Evolutionary conservation across 495 filamentous ascomycete species (phyloP), one percentile per base, ranked within the genome.

Genomic region (Penicillium atrosanguineum): DNA sequence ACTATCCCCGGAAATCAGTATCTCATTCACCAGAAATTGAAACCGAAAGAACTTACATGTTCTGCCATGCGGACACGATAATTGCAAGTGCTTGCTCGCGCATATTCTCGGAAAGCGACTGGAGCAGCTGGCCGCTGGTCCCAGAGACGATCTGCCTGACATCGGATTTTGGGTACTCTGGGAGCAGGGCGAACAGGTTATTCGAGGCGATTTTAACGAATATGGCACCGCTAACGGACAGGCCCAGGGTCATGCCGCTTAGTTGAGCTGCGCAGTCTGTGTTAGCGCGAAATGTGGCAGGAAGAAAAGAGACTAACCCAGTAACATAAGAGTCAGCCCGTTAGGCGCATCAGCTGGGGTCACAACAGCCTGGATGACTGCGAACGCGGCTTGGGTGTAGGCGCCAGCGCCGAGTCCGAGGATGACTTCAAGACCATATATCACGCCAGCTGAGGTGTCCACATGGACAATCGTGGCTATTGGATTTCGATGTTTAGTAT

Each of bases 351-450:
- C 26, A 7, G 26, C 26, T 7, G 26, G 26, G 26, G 4, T 12
- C 11, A 39, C 37, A 39, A 39, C 74, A 12, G 77, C 75, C 53
- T 81, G 76, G 3, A 75, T 75, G 20, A 87, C 77, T 0, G 76
- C 69, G 60, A 77, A 83, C 6, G 65, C 69, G 2, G 76, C 70
- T 62, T 85, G 81, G 6, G 72, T 62, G 47, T 70, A 79, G 4
- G 68, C 50, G 9, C 83, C 83, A 14, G 53, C 58, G 0, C 84
- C 85, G 34, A 83, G 46, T 11, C 73, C 82, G 14, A 82, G 57
- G 12, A 87, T 46, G 5, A 82, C 62, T 11, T 60, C 68, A 50
- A 77, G 78, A 31, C 83, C 83, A 63, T 86, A 86, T 19, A 86
- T 73, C 9, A 52, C 53, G 6, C 61, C 66, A 1, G 62, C 57